These are phyloP conservation scores for Entomortierella chlamydospora DNA, from an alignment of 192 early-diverging fungal species.

Conservation along the genomic window DNA sequence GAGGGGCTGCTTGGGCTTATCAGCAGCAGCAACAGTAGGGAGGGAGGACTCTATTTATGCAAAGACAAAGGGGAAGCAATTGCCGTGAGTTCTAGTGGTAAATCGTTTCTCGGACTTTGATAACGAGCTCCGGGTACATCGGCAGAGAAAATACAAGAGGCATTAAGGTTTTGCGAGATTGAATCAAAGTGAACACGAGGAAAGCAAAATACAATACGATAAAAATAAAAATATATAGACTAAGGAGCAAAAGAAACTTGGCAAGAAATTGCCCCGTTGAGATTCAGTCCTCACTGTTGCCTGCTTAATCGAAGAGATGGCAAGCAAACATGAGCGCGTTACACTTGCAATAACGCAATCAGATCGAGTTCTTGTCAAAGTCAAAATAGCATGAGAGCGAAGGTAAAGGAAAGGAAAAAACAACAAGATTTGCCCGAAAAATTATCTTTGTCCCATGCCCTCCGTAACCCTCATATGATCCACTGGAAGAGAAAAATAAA, in stretches of 20 bases:
- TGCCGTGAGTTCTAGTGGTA: no score
- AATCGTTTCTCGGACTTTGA: no score
- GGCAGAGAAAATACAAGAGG: no score
- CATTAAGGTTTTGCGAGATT: slow-evolving; percentile 29
- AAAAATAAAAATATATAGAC: slow-evolving; percentile 11
- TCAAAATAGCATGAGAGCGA: not conserved
- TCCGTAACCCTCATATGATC: not conserved
- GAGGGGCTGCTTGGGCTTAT: slow-evolving; percentile 59
- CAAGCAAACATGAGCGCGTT: not conserved
- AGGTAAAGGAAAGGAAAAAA: not conserved
- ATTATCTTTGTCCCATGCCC: not conserved
- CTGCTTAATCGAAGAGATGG: not conserved
- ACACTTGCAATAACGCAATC: not conserved
- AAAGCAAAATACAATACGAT: not conserved
- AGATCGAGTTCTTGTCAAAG: not conserved
- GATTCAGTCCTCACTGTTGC: not conserved
- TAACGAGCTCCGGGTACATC: no score
- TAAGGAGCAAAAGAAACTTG: not conserved
- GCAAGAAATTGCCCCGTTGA: not conserved
- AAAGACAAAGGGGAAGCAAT: not conserved
- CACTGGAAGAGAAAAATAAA: not conserved
- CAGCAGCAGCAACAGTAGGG: slow-evolving; percentile 12
- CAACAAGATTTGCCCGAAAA: slow-evolving; percentile 2
- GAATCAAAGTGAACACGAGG: slow-evolving; percentile 4
- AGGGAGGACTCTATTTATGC: slow-evolving; percentile 19